phyloP scores from a whole-genome alignment of 164 flowering plant genomes.

The Kalanchoe fedtschenkoi region DNA sequence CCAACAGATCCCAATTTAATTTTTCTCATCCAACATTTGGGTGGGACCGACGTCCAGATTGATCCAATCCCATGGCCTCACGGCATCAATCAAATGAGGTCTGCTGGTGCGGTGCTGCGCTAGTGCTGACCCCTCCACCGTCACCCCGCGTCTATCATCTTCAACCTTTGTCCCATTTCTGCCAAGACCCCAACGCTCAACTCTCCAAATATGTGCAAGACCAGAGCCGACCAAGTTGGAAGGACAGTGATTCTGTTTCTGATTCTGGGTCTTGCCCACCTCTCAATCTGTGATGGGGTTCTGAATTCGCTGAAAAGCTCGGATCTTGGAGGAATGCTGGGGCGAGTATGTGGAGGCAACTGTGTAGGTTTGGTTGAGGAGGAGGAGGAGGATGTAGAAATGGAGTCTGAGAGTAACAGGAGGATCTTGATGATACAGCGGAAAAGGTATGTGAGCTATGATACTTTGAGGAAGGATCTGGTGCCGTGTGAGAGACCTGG shows the following conservation, averaged over 20 bases:
- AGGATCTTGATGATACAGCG: slow-evolving; percentile 5
- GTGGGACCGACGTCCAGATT: not conserved
- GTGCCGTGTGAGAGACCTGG: slow-evolving; percentile 8
- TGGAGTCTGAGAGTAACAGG: slow-evolving; percentile 10
- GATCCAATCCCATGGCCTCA: not conserved
- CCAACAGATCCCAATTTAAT: not conserved
- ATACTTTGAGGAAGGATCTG: slow-evolving; percentile 6
- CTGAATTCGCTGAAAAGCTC: not conserved
- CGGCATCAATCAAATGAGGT: slow-evolving; percentile 6
- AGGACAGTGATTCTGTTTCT: not conserved
- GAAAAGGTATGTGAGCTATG: slow-evolving; percentile 4
- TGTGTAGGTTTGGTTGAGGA: not conserved
- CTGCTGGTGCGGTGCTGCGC: not conserved
- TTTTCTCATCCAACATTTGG: not conserved
- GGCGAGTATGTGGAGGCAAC: not conserved
- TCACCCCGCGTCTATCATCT: not conserved
- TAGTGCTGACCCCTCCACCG: slow-evolving; percentile 4
- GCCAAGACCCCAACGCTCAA: not conserved
- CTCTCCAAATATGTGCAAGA: slow-evolving; percentile 1
- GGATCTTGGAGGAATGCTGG: not conserved
- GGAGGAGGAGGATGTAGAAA: not conserved
- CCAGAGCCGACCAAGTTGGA: not conserved
- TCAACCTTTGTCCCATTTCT: not conserved
- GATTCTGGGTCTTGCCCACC: not conserved
- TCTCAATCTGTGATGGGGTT: slow-evolving; percentile 2